Percentiles rank a stretch among this genome's conserved stretches.
These are phyloP conservation scores for Hypoxylon sp. DNA, from an alignment of 2,329 filamentous ascomycete species.

Conservation along the genomic window DNA sequence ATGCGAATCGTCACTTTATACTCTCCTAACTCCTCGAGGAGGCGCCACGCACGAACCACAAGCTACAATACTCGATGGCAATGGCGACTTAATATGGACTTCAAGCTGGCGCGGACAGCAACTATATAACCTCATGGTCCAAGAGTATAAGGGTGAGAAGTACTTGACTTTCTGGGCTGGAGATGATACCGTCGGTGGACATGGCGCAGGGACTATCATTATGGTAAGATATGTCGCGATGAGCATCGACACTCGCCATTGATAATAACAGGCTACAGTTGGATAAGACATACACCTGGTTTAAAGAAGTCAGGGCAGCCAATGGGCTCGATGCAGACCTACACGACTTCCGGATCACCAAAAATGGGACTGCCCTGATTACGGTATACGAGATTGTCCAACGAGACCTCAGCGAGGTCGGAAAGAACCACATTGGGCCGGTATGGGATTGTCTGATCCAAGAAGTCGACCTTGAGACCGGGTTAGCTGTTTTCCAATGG, in stretches of 20 bases:
- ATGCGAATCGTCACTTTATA: conserved; percentile 58
- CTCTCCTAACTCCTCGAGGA: conserved; percentile 56
- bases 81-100: conserved; percentile 62
- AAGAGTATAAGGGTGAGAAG: conserved; percentile 58
- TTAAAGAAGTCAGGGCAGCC: conserved; percentile 55
- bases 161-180: conserved; percentile 66
- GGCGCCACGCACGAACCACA: conserved; percentile 55
- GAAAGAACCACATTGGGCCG: conserved; percentile 54
- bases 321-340: conserved; percentile 56
- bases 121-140: conserved; percentile 60
- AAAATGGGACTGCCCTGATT: conserved; percentile 55
- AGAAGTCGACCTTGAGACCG: conserved; percentile 61
- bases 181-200: conserved; percentile 59
- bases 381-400: conserved; percentile 55
- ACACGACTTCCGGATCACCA: conserved; percentile 56
- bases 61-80: conserved; percentile 60
- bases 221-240: conserved; percentile 56
- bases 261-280: conserved; percentile 38
- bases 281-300: conserved; percentile 52
- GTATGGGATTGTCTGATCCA: conserved; percentile 60
- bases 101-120: conserved; percentile 53
- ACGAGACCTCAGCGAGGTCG: conserved; percentile 56
- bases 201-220: conserved; percentile 61
- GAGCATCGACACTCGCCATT: neutral
- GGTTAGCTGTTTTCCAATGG: conserved; percentile 61